Percentiles rank a stretch among this genome's conserved stretches.
These are phyloP conservation scores for Anisogramma anomala DNA, from an alignment of 2,329 filamentous ascomycete genomes.

Conservation along the genomic window DNA sequence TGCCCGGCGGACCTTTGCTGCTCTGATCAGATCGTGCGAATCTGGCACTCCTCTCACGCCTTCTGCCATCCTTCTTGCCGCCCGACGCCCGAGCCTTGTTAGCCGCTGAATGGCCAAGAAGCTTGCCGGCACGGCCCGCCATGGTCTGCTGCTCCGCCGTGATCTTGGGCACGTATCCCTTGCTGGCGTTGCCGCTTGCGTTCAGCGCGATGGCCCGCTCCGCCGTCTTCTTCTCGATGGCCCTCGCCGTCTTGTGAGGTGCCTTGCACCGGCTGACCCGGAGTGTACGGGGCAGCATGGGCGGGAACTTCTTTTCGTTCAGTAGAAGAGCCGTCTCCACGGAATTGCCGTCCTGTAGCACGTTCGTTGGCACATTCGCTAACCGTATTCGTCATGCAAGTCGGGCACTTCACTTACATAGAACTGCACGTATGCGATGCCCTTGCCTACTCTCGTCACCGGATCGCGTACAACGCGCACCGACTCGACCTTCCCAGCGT, in stretches of 20 bases:
- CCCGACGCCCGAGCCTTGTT: slow-evolving; percentile 20
- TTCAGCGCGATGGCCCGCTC: slow-evolving; percentile 10
- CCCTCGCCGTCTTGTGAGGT: slow-evolving; percentile 45
- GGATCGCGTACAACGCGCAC: slow-evolving; percentile 86
- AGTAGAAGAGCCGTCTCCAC: slow-evolving; percentile 86
- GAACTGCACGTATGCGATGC: slow-evolving; percentile 96
- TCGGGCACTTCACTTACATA: slow-evolving; percentile 41
- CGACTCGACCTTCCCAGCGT: slow-evolving; percentile 73
- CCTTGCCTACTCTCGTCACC: slow-evolving; percentile 87
- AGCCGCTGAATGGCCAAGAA: slow-evolving; percentile 58
- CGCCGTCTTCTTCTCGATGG: slow-evolving; percentile 38
- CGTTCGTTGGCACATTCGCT: background rate
- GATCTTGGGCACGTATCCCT: slow-evolving; percentile 55
- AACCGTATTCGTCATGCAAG: background rate
- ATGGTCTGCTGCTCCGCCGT: slow-evolving; percentile 59
- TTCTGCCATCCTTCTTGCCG: slow-evolving; percentile 2
- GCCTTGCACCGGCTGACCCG: slow-evolving; percentile 81
- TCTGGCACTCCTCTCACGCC: slow-evolving; percentile 2
- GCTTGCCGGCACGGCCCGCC: slow-evolving; percentile 60
- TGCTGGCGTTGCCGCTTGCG: slow-evolving; percentile 21
- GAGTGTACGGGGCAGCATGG: slow-evolving; percentile 79
- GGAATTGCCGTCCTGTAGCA: slow-evolving; percentile 57
- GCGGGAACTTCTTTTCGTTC: slow-evolving; percentile 85
- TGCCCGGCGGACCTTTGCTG: too few relatives aligned
- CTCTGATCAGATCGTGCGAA: background rate